phyloP scores from a whole-genome alignment of 768 basidiomycete genomes.

The Clitopilus passeckerianus region DNA sequence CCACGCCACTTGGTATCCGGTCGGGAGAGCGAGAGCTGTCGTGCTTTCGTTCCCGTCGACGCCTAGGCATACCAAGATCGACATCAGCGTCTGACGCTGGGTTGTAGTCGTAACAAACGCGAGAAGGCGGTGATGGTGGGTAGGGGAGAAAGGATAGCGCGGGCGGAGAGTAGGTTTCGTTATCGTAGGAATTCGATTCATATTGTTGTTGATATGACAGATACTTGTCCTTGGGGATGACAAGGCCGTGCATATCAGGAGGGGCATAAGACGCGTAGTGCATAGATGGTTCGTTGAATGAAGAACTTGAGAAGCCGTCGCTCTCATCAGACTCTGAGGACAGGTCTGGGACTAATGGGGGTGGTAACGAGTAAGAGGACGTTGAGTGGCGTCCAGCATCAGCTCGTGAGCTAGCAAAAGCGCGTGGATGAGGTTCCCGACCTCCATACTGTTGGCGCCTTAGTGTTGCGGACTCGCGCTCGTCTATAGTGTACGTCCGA shows the following conservation, averaged over 20 bases:
- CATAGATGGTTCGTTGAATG: constrained; percentile 14
- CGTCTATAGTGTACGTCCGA: constrained; percentile 56
- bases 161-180: constrained; percentile 8
- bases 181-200: constrained; percentile 12
- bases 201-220: constrained; percentile 3
- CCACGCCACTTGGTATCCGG: constrained; percentile 29
- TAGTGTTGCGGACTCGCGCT: constrained; percentile 12
- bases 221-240: constrained; percentile 14
- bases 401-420: constrained; percentile 19
- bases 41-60: constrained; percentile 26
- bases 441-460: constrained; percentile 20
- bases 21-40: constrained; percentile 29
- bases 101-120: constrained; percentile 8
- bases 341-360: constrained; percentile 56
- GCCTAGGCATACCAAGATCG: constrained; percentile 12
- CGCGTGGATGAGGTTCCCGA: constrained; percentile 43
- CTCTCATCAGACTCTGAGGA: constrained; percentile 64
- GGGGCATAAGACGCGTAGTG: background rate
- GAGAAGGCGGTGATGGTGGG: constrained; percentile 20
- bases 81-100: constrained; percentile 8
- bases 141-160: constrained; percentile 33
- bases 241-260: constrained; percentile 19
- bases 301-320: constrained; percentile 42
- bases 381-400: constrained; percentile 9
- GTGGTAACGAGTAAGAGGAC: constrained; percentile 23